These are phyloP conservation scores for Alternaria hordeiaustralica DNA, from an alignment of 2,329 filamentous ascomycete genomes.

Conservation along the genomic window DNA sequence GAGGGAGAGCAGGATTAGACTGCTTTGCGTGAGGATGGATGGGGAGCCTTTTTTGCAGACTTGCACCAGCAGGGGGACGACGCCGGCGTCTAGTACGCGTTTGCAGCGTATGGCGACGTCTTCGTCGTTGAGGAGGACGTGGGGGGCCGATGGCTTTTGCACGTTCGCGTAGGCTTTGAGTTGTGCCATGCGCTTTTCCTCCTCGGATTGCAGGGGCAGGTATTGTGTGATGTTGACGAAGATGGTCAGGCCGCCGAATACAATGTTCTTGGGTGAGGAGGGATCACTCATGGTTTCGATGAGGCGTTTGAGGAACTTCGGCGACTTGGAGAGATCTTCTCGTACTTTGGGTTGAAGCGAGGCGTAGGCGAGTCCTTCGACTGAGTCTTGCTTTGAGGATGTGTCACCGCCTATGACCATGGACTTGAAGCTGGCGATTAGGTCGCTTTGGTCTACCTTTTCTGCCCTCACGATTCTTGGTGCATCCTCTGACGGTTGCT, in stretches of 20 bases:
- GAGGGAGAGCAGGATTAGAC: constrained; percentile 78
- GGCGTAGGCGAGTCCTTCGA: constrained; percentile 92
- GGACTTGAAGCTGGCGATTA: constrained; percentile 64
- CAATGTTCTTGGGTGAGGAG: constrained; percentile 61
- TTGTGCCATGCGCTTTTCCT: constrained; percentile 89
- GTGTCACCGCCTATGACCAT: constrained; percentile 69
- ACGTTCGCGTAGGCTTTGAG: constrained; percentile 94
- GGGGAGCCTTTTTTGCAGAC: constrained; percentile 76
- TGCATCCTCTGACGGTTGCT: constrained; percentile 35
- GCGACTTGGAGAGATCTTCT: constrained; percentile 75
- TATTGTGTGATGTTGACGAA: constrained; percentile 86
- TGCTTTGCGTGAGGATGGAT: constrained; percentile 73
- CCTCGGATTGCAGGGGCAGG: constrained; percentile 77
- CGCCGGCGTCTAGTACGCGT: constrained; percentile 76
- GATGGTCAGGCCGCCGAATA: constrained; percentile 87
- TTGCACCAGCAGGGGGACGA: constrained; percentile 77
- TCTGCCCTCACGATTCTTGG: constrained; percentile 41
- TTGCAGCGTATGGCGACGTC: constrained; percentile 79
- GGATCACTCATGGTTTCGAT: constrained; percentile 63
- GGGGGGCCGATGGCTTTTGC: constrained; percentile 66
- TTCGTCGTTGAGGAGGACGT: constrained; percentile 76
- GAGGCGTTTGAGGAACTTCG: constrained; percentile 71
- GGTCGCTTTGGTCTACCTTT: constrained; percentile 52
- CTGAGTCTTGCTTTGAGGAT: constrained; percentile 69
- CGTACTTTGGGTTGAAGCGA: constrained; percentile 87